phyloP scores from a whole-genome alignment of 139 green algal species.

The Eudorina sp. region DNA sequence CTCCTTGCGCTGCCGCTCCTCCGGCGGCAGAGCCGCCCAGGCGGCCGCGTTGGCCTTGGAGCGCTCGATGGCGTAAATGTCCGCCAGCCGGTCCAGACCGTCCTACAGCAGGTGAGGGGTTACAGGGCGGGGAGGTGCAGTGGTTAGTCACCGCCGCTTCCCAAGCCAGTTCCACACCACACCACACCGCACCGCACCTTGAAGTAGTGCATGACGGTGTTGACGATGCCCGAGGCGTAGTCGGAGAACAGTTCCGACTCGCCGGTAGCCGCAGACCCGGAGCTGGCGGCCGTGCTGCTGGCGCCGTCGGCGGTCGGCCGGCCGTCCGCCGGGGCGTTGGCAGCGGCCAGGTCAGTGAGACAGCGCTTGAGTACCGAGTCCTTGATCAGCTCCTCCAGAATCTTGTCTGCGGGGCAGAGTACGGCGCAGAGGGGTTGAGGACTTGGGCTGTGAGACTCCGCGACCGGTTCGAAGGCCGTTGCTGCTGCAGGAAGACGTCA shows the following conservation, averaged over 20 bases:
- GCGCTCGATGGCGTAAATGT: conserved; percentile 82
- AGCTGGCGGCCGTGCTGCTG: not conserved
- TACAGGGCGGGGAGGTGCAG: not conserved
- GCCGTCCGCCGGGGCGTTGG: not conserved
- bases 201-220: conserved; percentile 89
- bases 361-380: conserved; percentile 69
- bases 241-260: conserved; percentile 33
- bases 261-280: not conserved
- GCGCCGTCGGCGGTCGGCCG: not conserved
- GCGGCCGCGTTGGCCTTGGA: conserved; percentile 64
- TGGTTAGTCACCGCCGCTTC: too few species aligned
- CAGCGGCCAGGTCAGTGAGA: conserved; percentile 65
- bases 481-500: too few species aligned
- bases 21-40: conserved; percentile 69
- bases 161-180: too few species aligned
- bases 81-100: conserved; percentile 73
- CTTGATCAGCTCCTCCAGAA: conserved; percentile 84
- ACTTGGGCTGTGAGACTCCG: too few species aligned
- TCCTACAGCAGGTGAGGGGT: conserved; percentile 57
- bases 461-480: too few species aligned
- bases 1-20: conserved; percentile 75
- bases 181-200: conserved; percentile 67
- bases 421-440: too few species aligned
- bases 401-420: conserved; percentile 65
- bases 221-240: conserved; percentile 78